These are phyloP conservation scores for Cladosporium sp. DNA, from an alignment of 2,329 filamentous ascomycete species.

Conservation along the genomic window DNA sequence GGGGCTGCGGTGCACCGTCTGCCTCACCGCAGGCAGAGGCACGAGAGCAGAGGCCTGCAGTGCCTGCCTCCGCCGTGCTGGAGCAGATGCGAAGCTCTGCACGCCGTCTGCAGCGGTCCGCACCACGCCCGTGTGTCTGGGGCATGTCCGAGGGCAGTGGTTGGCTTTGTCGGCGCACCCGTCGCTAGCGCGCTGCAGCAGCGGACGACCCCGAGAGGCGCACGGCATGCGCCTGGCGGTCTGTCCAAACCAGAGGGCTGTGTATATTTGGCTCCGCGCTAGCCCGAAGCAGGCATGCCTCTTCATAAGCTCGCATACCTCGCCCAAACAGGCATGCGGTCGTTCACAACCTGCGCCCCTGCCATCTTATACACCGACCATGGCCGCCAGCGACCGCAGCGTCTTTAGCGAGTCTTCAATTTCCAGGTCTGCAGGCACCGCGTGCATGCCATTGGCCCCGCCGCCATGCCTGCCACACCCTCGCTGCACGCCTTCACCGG, in stretches of 20 bases:
- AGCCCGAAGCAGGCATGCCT: not conserved
- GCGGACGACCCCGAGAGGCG: conserved; percentile 3
- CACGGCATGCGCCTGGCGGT: not conserved
- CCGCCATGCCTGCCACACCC: conserved; percentile 6
- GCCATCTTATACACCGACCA: not conserved
- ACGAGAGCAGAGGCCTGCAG: not conserved
- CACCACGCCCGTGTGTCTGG: conserved; percentile 4
- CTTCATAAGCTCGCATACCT: conserved; percentile 4
- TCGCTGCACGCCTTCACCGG: conserved; percentile 8
- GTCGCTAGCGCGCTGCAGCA: conserved; percentile 6
- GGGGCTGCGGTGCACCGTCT: conserved; percentile 1
- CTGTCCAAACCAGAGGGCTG: not conserved
- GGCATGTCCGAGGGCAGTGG: not conserved
- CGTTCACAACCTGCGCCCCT: not conserved
- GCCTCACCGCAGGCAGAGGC: not conserved
- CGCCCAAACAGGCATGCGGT: not conserved
- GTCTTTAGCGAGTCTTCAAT: conserved; percentile 8
- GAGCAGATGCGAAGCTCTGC: conserved; percentile 2
- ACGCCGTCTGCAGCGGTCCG: conserved; percentile 11
- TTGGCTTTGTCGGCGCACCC: conserved; percentile 8
- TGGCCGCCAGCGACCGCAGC: not conserved
- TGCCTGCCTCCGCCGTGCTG: not conserved
- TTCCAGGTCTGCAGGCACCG: conserved; percentile 4
- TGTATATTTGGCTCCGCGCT: conserved; percentile 11
- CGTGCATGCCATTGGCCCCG: conserved; percentile 7